These are phyloP conservation scores for Chlamydomonas schloesseri DNA, from an alignment of 139 green algal genomes.

Conservation along the genomic window DNA sequence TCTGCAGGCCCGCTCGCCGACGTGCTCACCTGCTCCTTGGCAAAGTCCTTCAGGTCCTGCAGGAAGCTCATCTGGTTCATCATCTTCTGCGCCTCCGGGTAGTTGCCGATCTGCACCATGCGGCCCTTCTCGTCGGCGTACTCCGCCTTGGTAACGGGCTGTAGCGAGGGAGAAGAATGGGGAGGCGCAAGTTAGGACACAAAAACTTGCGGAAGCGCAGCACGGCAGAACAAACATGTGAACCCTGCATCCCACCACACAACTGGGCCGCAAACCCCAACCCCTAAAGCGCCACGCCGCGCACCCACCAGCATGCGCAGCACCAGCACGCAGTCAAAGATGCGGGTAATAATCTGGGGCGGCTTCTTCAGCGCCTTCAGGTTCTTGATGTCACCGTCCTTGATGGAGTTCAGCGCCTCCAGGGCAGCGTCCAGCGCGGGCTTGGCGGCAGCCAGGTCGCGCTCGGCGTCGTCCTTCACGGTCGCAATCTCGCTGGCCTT, in stretches of 20 bases:
- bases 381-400: constrained; percentile 83
- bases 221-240: too few relatives aligned
- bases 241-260: too few relatives aligned
- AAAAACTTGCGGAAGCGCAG: too few relatives aligned
- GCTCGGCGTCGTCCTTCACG: constrained; percentile 88
- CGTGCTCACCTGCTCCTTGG: constrained; percentile 89
- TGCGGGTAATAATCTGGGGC: constrained; percentile 95
- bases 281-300: too few relatives aligned
- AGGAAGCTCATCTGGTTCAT: constrained; percentile 96
- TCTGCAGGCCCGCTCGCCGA: too few relatives aligned
- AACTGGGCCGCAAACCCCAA: too few relatives aligned
- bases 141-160: background rate
- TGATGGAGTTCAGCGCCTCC: constrained; percentile 91
- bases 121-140: constrained; percentile 58
- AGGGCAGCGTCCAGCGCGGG: constrained; percentile 93
- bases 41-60: constrained; percentile 89
- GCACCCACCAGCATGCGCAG: constrained; percentile 66
- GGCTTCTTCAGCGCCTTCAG: constrained; percentile 96
- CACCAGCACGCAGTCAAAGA: constrained; percentile 96
- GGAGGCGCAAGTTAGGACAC: too few relatives aligned
- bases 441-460: constrained; percentile 90
- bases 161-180: too few relatives aligned
- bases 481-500: constrained; percentile 74
- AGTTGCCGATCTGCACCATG: constrained; percentile 86
- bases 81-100: constrained; percentile 92